A percentile compares a stretch with the other conserved stretches of the same genome.
These are phyloP conservation scores for Metschnikowia baotianmanensis DNA, from an alignment of 805 yeast species.

Conservation along the genomic window DNA sequence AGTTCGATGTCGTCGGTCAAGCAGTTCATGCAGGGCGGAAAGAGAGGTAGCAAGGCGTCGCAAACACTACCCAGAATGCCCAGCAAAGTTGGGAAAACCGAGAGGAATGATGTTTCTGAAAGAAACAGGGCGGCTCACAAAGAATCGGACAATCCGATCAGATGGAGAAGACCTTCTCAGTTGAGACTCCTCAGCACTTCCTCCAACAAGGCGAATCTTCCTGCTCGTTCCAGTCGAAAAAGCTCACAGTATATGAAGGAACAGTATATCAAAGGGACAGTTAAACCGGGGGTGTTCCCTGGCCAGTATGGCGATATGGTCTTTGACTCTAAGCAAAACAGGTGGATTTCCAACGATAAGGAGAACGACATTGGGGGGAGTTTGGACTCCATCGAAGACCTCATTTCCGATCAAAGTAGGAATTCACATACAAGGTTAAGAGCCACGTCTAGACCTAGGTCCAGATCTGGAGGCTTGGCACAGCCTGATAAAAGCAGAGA, in stretches of 20 bases:
- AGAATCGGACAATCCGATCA: slow-evolving; percentile 21
- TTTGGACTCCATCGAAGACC: slow-evolving; percentile 40
- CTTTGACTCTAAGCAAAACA: slow-evolving; percentile 28
- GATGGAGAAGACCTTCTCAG: slow-evolving; percentile 40
- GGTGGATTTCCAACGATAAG: slow-evolving; percentile 29
- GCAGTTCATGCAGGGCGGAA: slow-evolving; percentile 4
- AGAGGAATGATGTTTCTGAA: too few relatives aligned
- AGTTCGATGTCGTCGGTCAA: slow-evolving; percentile 17
- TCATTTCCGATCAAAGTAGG: slow-evolving; percentile 12
- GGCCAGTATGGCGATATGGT: slow-evolving; percentile 35
- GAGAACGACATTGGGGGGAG: slow-evolving; percentile 26
- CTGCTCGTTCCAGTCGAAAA: neutral
- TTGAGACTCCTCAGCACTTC: slow-evolving; percentile 22
- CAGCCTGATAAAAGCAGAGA: slow-evolving; percentile 4
- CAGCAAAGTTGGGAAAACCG: neutral
- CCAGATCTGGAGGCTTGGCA: too few relatives aligned
- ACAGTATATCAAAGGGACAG: slow-evolving; percentile 26
- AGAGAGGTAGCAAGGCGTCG: neutral
- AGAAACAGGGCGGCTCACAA: neutral
- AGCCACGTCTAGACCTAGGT: too few relatives aligned
- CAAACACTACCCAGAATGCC: neutral
- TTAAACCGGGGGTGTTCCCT: slow-evolving; percentile 38
- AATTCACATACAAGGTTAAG: too few relatives aligned
- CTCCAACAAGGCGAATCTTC: slow-evolving; percentile 6
- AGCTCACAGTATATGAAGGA: too few relatives aligned